Evolutionary conservation across 495 filamentous ascomycete species (phyloP), one percentile per base, ranked within the genome.

Genomic region (Pseudevernia furfuracea): DNA sequence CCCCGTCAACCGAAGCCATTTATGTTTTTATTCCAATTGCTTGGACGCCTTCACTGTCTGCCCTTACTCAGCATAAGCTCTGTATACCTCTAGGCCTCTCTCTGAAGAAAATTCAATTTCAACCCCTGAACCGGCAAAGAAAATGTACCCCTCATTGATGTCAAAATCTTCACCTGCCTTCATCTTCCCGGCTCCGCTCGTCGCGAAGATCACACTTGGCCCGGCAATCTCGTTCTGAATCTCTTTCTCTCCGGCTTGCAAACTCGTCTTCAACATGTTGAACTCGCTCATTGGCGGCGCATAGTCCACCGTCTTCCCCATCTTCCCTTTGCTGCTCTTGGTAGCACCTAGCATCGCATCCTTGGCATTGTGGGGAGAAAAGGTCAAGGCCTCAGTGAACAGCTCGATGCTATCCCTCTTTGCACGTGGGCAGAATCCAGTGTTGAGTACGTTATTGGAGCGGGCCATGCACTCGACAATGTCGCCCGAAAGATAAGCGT

Each of bases 391-490:
- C 38, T 79, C 72, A 39, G 76, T 76, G 73, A 91, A 92, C 14
- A 84, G 64, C 36, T 89, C 84, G 49, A 85, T 78, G 61, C 75
- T 82, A 64, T 89, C 81, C 37, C 87, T 78, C 32, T 88, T 81
- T 0, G 83, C 77, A 0, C 77, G 77, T 1, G 88, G 87, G 69
- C 87, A 91, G 78, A 92, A 90, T 0, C 89, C 88, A 5, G 81
- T 82, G 66, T 88, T 89, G 17, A 92, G 78, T 32, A 93, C 88
- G 61, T 92, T 91, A 74, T 92, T 87, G 39, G 82, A 87, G 28
- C 89, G 84, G 4, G 89, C 89, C 89, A 94, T 92, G 76, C 89
- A 91, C 72, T 92, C 89, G 62, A 94, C 84, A 57, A 92, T 90
- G 72, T 91, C 87, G 0, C 90, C 90, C 53, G 82, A 81, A 4